Conservation (phyloP, 305 asterid species). For the Fraxinus floribunda region DNA sequence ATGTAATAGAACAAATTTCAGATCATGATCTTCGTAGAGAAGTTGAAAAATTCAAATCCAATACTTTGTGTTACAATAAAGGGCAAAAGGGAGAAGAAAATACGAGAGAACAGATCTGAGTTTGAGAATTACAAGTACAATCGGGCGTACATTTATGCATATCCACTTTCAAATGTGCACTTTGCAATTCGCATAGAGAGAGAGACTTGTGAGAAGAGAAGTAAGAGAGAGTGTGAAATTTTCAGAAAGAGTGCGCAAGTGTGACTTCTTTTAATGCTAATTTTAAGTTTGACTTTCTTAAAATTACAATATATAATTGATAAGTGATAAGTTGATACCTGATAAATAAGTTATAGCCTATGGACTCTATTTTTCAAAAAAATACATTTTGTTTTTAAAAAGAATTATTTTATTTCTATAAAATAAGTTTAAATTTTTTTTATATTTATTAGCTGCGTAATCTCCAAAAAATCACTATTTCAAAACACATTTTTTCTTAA, state of each 20-base stretch:
- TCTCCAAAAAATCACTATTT: too few relatives aligned
- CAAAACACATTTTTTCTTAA: too few relatives aligned
- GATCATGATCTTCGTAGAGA: constrained; percentile 1
- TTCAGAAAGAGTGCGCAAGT: constrained; percentile 19
- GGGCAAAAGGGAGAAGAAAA: constrained; percentile 4
- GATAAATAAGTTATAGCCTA: constrained; percentile 14
- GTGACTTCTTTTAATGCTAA: constrained; percentile 7
- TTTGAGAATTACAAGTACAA: constrained; percentile 2
- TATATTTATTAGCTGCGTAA: too few relatives aligned
- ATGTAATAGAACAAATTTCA: not conserved
- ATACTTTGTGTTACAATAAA: constrained; percentile 6
- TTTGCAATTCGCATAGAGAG: constrained; percentile 8
- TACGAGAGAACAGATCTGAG: constrained; percentile 26
- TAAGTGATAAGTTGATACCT: constrained; percentile 37
- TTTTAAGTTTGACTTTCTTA: constrained; percentile 20
- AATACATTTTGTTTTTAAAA: too few relatives aligned
- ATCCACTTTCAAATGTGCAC: not conserved
- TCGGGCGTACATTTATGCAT: not conserved
- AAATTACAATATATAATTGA: constrained; percentile 17
- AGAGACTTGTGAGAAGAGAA: constrained; percentile 8
- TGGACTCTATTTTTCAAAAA: too few relatives aligned
- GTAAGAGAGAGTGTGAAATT: constrained; percentile 17
- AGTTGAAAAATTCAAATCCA: constrained; percentile 4
- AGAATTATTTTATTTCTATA: too few relatives aligned
- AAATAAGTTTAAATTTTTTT: too few relatives aligned